These are phyloP conservation scores for Powellomyces hirtus DNA, from an alignment of 192 early-diverging fungal species.

Conservation along the genomic window DNA sequence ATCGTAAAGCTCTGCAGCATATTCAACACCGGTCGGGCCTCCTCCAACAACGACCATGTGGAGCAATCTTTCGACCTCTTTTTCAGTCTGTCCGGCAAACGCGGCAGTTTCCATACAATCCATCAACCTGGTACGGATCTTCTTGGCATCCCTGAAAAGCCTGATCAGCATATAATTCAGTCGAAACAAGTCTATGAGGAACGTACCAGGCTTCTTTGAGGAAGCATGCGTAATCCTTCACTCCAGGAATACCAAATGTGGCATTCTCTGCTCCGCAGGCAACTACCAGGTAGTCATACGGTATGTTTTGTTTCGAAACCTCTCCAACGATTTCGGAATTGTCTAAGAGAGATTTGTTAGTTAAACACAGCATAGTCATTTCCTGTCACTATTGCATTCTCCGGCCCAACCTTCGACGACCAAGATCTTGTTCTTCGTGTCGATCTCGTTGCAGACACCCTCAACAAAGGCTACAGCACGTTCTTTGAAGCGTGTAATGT, in stretches of 20 bases:
- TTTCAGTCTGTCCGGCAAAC: slow-evolving; percentile 70
- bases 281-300: slow-evolving; percentile 76
- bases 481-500: slow-evolving; percentile 82
- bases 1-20: slow-evolving; percentile 81
- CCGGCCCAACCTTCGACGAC: slow-evolving; percentile 65
- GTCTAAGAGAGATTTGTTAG: no score
- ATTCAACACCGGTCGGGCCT: slow-evolving; percentile 58
- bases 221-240: slow-evolving; percentile 72
- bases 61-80: slow-evolving; percentile 69
- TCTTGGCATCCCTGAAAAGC: slow-evolving; percentile 68
- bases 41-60: slow-evolving; percentile 72
- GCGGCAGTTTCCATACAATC: slow-evolving; percentile 66
- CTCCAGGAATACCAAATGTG: slow-evolving; percentile 78
- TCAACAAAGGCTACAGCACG: slow-evolving; percentile 85
- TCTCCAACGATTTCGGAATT: slow-evolving; percentile 68
- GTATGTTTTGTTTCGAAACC: slow-evolving; percentile 53
- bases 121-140: slow-evolving; percentile 74
- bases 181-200: neutral
- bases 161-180: neutral
- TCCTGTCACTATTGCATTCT: no score
- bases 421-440: slow-evolving; percentile 75
- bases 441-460: slow-evolving; percentile 87
- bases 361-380: no score
- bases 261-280: slow-evolving; percentile 77
- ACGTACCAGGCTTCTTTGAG: slow-evolving; percentile 61